phyloP scores from a whole-genome alignment of 192 early-diverging fungal genomes.

The Chytriomyces hyalinus region DNA sequence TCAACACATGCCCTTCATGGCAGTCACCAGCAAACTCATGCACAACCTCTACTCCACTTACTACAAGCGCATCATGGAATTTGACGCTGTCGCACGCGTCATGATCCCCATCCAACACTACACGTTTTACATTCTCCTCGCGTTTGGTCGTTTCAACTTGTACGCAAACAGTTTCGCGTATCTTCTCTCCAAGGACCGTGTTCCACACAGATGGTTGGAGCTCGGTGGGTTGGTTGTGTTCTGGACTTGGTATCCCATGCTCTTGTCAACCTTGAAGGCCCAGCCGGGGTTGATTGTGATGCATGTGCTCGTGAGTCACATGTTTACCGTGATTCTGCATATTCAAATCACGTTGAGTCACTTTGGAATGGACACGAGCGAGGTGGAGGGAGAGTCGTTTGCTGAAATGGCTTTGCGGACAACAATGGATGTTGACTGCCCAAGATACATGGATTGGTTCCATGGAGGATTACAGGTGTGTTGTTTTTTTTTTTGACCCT shows the following conservation, averaged over 20 bases:
- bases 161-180: slow-evolving; percentile 76
- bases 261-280: slow-evolving; percentile 72
- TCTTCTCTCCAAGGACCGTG: slow-evolving; percentile 64
- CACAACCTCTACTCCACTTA: slow-evolving; percentile 87
- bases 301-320: slow-evolving; percentile 81
- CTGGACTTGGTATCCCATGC: slow-evolving; percentile 77
- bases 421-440: slow-evolving; percentile 96
- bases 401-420: slow-evolving; percentile 87
- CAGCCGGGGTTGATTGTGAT: slow-evolving; percentile 64
- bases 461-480: slow-evolving; percentile 95
- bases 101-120: slow-evolving; percentile 85
- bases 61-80: slow-evolving; percentile 80
- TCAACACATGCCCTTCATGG: slow-evolving; percentile 96
- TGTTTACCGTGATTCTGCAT: slow-evolving; percentile 84
- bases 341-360: slow-evolving; percentile 96
- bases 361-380: slow-evolving; percentile 85
- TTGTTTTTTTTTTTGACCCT: no score
- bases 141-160: slow-evolving; percentile 93
- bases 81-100: slow-evolving; percentile 76
- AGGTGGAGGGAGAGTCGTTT: slow-evolving; percentile 71
- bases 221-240: slow-evolving; percentile 74
- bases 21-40: slow-evolving; percentile 80
- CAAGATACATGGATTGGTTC: slow-evolving; percentile 93
- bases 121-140: slow-evolving; percentile 83
- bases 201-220: slow-evolving; percentile 79